A percentile compares a stretch with the other conserved stretches of the same genome.
Conservation (phyloP, 495 filamentous ascomycete genomes). For the Podospora pseudopauciseta region DNA sequence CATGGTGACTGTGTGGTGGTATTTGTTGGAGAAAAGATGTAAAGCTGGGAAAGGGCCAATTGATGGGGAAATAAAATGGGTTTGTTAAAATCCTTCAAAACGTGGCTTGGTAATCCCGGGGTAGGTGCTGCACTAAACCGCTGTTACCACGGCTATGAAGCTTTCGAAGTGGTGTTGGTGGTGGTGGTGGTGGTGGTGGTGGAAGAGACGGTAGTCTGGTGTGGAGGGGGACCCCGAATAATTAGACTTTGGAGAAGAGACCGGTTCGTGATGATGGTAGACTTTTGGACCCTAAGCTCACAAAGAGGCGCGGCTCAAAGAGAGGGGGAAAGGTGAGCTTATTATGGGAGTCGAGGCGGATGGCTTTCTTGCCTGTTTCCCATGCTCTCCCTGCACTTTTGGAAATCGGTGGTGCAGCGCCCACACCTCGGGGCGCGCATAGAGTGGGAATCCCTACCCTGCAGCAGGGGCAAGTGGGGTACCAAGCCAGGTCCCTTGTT, state of each 20-base stretch:
- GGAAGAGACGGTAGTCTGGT: neutral
- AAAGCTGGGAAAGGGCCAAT: slow-evolving; percentile 1
- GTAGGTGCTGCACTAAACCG: neutral
- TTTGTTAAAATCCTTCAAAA: neutral
- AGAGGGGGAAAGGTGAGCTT: neutral
- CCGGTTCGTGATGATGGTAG: neutral
- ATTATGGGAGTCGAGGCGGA: neutral
- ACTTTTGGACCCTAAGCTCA: neutral
- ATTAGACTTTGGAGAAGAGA: no score
- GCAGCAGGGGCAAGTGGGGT: no score
- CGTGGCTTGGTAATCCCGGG: neutral
- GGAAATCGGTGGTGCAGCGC: no score
- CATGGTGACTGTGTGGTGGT: slow-evolving; percentile 15
- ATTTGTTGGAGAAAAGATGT: neutral
- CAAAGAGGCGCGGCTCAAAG: neutral
- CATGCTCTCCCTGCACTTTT: neutral
- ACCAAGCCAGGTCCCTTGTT: no score
- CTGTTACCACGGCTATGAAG: neutral
- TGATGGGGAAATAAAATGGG: neutral
- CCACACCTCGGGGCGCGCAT: no score
- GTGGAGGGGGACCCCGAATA: no score
- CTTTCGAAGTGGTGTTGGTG: neutral
- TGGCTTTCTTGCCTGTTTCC: neutral
- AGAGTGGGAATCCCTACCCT: no score
- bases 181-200: no score